Percentiles rank a stretch among this genome's conserved stretches.
Conservation (phyloP, 805 yeast genomes). For the Cyberlindnera samutprakarnensis region DNA sequence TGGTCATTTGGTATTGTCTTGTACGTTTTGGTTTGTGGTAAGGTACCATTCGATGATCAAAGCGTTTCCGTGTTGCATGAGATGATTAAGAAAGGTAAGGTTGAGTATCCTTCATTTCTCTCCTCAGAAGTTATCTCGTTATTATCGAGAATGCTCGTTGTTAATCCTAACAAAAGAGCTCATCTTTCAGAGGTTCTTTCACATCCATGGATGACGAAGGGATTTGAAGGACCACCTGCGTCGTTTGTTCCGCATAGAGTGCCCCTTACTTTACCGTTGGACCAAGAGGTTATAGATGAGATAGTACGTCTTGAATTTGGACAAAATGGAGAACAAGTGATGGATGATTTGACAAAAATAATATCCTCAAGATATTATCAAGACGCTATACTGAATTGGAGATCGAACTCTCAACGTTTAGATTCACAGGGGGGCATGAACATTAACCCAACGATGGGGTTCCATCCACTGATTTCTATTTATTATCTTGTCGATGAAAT, state of each 20-base stretch:
- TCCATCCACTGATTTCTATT: conserved; percentile 82
- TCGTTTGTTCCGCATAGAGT: conserved; percentile 69
- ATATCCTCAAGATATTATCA: conserved; percentile 61
- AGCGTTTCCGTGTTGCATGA: conserved; percentile 87
- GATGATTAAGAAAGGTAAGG: conserved; percentile 85
- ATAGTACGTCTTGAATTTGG: conserved; percentile 80
- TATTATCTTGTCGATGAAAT: conserved; percentile 84
- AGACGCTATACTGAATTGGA: conserved; percentile 57
- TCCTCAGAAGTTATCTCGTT: conserved; percentile 76
- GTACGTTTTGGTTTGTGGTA: conserved; percentile 93
- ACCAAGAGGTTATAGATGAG: conserved; percentile 57
- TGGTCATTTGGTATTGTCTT: conserved; percentile 98
- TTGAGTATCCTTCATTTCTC: conserved; percentile 81
- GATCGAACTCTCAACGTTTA: conserved; percentile 12
- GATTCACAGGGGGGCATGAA: conserved; percentile 6
- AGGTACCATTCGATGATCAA: conserved; percentile 96
- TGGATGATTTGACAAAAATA: conserved; percentile 47
- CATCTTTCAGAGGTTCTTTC: conserved; percentile 65
- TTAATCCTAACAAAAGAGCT: conserved; percentile 79
- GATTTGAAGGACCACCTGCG: conserved; percentile 67
- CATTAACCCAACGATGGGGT: conserved; percentile 66
- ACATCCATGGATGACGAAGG: conserved; percentile 94
- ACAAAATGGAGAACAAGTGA: conserved; percentile 45
- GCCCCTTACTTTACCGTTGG: conserved; percentile 68
- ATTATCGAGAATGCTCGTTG: conserved; percentile 84